These are phyloP conservation scores for Didymosphaeria variabile DNA, from an alignment of 2,329 filamentous ascomycete species.

Conservation along the genomic window DNA sequence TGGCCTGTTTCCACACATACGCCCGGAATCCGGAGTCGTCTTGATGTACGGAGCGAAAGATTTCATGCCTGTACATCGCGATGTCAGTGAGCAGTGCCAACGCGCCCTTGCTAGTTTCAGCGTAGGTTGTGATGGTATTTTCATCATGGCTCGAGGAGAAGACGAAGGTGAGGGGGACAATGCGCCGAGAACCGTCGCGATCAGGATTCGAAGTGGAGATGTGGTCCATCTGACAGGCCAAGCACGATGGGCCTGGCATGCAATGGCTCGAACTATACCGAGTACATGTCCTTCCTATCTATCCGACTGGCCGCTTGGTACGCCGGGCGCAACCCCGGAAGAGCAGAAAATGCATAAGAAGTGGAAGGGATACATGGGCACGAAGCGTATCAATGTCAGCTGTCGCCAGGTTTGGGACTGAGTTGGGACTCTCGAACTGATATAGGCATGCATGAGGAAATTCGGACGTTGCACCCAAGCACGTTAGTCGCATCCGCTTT, in stretches of 20 bases:
- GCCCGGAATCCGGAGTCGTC: slow-evolving; percentile 88
- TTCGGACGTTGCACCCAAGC: not conserved
- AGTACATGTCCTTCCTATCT: slow-evolving; percentile 81
- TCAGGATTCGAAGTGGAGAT: slow-evolving; percentile 79
- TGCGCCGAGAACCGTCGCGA: slow-evolving; percentile 43
- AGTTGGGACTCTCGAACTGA: slow-evolving; percentile 1
- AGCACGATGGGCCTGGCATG: slow-evolving; percentile 92
- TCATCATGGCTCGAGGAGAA: slow-evolving; percentile 71
- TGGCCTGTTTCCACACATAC: slow-evolving; percentile 78
- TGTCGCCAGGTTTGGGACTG: slow-evolving; percentile 53
- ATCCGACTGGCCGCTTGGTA: slow-evolving; percentile 72
- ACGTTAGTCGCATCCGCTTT: not conserved
- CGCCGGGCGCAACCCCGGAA: slow-evolving; percentile 38
- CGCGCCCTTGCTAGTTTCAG: slow-evolving; percentile 86
- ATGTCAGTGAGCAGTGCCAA: slow-evolving; percentile 89
- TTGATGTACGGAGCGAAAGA: slow-evolving; percentile 93
- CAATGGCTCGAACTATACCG: slow-evolving; percentile 85
- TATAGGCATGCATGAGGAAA: not conserved
- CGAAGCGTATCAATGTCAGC: slow-evolving; percentile 52
- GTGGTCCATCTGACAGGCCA: slow-evolving; percentile 86
- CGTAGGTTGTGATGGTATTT: slow-evolving; percentile 88
- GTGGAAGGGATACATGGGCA: slow-evolving; percentile 52
- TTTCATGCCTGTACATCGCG: slow-evolving; percentile 90
- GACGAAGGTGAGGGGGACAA: slow-evolving; percentile 42
- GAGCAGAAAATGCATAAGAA: slow-evolving; percentile 48